Percentiles rank a stretch among this genome's conserved stretches.
Evolutionary conservation across 2,329 filamentous ascomycete genomes (phyloP).

Genomic region (Epichloe glyceriae): DNA sequence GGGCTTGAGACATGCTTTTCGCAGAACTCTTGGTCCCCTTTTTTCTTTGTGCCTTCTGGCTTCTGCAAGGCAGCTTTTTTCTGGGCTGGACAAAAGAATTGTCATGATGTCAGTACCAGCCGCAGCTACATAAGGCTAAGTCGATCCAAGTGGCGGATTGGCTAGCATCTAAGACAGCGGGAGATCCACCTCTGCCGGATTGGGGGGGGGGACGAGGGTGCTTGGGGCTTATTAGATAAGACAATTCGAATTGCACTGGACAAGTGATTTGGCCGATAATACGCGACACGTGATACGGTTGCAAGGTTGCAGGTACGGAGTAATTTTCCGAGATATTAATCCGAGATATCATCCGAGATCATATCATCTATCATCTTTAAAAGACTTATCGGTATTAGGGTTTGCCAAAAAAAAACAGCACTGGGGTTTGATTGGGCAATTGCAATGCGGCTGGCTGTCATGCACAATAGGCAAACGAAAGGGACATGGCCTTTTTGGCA

Average conservation of each 20-base stretch:
- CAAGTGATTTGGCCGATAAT: too few species aligned
- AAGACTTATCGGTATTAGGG: too few species aligned
- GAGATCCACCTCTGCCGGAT: conserved; percentile 1
- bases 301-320: too few species aligned
- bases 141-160: background rate
- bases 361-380: too few species aligned
- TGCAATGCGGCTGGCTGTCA: background rate
- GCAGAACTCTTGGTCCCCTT: background rate
- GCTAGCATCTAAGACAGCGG: background rate
- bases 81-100: background rate
- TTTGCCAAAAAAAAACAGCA: too few species aligned
- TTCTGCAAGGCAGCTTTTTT: background rate
- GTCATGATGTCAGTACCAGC: conserved; percentile 7
- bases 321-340: too few species aligned
- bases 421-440: background rate
- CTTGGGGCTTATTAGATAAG: background rate
- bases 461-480: background rate
- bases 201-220: too few species aligned
- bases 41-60: background rate
- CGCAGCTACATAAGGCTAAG: background rate
- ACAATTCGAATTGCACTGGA: too few species aligned
- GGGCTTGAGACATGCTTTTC: background rate
- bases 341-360: too few species aligned
- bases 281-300: too few species aligned
- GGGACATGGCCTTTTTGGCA: too few species aligned